Conservation (phyloP, 345 rosid genomes). For the Salix brachista region DNA sequence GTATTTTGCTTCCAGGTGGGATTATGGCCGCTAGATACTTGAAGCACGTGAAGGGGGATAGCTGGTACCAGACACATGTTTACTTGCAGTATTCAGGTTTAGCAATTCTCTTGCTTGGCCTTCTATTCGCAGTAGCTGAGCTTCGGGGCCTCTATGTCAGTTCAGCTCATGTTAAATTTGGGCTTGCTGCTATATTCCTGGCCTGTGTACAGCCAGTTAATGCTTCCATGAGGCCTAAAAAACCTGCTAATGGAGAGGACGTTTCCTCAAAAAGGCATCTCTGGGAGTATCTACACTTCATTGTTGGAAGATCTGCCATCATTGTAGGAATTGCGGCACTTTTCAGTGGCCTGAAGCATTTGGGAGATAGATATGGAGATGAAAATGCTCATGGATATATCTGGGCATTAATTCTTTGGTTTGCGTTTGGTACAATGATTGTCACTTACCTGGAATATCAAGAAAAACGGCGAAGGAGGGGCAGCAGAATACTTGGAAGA, state of each 20-base stretch:
- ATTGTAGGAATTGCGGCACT: slow-evolving; percentile 57
- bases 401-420: slow-evolving; percentile 68
- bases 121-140: slow-evolving; percentile 90
- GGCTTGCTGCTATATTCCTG: slow-evolving; percentile 64
- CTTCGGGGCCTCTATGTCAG: slow-evolving; percentile 66
- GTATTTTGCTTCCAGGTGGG: slow-evolving; percentile 89
- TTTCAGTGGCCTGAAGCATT: slow-evolving; percentile 65
- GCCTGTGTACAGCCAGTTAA: slow-evolving; percentile 78
- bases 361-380: slow-evolving; percentile 73
- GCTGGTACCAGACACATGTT: slow-evolving; percentile 89
- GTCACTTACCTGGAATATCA: slow-evolving; percentile 60
- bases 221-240: slow-evolving; percentile 77
- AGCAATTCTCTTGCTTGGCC: slow-evolving; percentile 74
- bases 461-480: slow-evolving; percentile 44
- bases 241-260: slow-evolving; percentile 53
- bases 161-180: slow-evolving; percentile 78
- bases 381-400: slow-evolving; percentile 73
- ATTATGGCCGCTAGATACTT: slow-evolving; percentile 80
- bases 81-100: slow-evolving; percentile 87
- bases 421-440: slow-evolving; percentile 41
- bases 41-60: slow-evolving; percentile 90
- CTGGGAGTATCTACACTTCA: slow-evolving; percentile 82
- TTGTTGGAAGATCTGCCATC: slow-evolving; percentile 65
- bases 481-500: slow-evolving; percentile 44
- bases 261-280: slow-evolving; percentile 47